Evolutionary conservation across 2,329 filamentous ascomycete species (phyloP).

Genomic region (Fusarium gaditjirri): DNA sequence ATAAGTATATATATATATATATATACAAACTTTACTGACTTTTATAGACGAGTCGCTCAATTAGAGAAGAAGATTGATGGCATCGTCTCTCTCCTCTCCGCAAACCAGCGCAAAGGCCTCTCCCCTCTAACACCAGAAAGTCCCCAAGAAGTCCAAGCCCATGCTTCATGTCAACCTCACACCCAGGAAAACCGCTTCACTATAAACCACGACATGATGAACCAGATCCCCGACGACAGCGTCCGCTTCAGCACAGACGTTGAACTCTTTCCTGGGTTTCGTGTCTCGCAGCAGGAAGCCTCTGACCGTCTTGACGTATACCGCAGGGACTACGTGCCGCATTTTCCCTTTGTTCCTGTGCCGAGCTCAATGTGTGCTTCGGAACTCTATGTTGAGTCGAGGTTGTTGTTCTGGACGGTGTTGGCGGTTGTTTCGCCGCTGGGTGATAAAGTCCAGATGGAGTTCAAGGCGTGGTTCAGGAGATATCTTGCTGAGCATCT

Average conservation of each 20-base stretch:
- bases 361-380: slow-evolving; percentile 36
- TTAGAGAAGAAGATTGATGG: slow-evolving; percentile 55
- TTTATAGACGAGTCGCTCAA: slow-evolving; percentile 50
- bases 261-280: slow-evolving; percentile 51
- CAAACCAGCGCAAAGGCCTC: slow-evolving; percentile 43
- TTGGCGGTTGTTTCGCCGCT: slow-evolving; percentile 50
- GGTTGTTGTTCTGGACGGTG: slow-evolving; percentile 53
- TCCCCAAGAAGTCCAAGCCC: slow-evolving; percentile 17
- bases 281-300: slow-evolving; percentile 49
- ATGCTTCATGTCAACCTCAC: background rate
- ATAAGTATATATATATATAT: too few species aligned
- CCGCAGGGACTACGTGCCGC: slow-evolving; percentile 46
- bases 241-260: slow-evolving; percentile 7
- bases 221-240: background rate
- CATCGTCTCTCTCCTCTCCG: slow-evolving; percentile 51
- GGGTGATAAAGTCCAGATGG: slow-evolving; percentile 45
- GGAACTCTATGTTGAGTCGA: slow-evolving; percentile 47
- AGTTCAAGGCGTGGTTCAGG: slow-evolving; percentile 51
- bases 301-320: slow-evolving; percentile 49
- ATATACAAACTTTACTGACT: background rate
- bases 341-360: slow-evolving; percentile 54
- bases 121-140: slow-evolving; percentile 42
- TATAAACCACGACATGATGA: background rate
- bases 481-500: slow-evolving; percentile 51
- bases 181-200: background rate